Percentiles rank a stretch among this genome's conserved stretches.
Conservation (phyloP, 2,329 filamentous ascomycete species). For the Exophiala sp. region DNA sequence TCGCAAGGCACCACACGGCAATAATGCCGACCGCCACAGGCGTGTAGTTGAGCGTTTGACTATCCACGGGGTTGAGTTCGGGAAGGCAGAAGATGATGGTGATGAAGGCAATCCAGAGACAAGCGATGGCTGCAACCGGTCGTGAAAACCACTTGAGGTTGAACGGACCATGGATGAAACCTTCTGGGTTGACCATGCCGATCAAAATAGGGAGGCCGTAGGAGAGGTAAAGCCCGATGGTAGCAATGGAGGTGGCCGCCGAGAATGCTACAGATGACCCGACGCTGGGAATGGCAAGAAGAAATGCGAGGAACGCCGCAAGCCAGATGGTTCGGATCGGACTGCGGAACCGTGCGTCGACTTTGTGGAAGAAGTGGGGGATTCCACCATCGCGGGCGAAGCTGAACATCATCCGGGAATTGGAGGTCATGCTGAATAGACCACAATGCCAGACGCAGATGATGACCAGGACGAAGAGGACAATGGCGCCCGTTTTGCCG, state of each 20-base stretch:
- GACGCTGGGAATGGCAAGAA: conserved; percentile 51
- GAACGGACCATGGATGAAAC: conserved; percentile 54
- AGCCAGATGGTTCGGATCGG: conserved; percentile 50
- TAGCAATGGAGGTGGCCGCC: conserved; percentile 55
- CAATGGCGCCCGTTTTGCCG: conserved; percentile 51
- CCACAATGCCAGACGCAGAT: conserved; percentile 58
- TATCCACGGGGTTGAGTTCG: conserved; percentile 50
- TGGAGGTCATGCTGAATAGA: conserved; percentile 56
- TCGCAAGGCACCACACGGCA: conserved; percentile 41
- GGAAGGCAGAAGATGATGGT: conserved; percentile 55
- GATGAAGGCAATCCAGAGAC: conserved; percentile 51
- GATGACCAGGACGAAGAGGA: conserved; percentile 51
- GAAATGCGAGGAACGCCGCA: conserved; percentile 49
- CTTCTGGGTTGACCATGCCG: conserved; percentile 47
- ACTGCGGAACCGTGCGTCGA: conserved; percentile 46
- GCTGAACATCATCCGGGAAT: conserved; percentile 62
- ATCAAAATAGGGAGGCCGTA: conserved; percentile 55
- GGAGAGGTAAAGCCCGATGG: conserved; percentile 53
- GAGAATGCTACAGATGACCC: conserved; percentile 52
- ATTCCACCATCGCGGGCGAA: conserved; percentile 64
- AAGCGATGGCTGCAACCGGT: conserved; percentile 45
- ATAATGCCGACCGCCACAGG: conserved; percentile 56
- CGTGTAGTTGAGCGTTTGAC: conserved; percentile 56
- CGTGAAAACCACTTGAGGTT: conserved; percentile 45
- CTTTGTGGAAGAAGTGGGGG: conserved; percentile 48